Evolutionary conservation across 257 asterid species (phyloP).

Genomic region (Handroanthus guayacan): DNA sequence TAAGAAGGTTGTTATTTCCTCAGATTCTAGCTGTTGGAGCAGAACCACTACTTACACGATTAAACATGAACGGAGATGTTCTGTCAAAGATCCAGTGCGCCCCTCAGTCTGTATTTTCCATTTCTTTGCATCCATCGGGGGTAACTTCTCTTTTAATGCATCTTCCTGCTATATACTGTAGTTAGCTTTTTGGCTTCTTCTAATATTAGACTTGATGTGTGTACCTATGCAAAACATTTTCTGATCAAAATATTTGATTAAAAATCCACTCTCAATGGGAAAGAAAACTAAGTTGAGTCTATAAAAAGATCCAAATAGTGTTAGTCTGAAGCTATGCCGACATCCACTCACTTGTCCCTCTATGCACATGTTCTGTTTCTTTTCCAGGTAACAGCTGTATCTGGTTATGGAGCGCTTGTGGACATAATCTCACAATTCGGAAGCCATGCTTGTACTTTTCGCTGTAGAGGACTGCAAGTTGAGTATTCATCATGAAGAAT

Average conservation of each 20-base stretch:
- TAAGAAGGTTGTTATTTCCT: constrained; percentile 29
- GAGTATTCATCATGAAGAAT: constrained; percentile 11
- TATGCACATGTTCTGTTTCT: not conserved
- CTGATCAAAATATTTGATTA: not conserved
- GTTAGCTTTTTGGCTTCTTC: not conserved
- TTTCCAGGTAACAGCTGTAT: constrained; percentile 75
- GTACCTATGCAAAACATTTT: too few species aligned
- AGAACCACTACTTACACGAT: constrained; percentile 75
- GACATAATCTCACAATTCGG: constrained; percentile 93
- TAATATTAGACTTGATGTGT: constrained; percentile 6
- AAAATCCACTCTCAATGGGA: not conserved
- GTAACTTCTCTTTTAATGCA: constrained; percentile 50
- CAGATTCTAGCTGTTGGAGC: constrained; percentile 93
- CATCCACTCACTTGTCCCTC: constrained; percentile 4
- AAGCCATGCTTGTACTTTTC: constrained; percentile 87
- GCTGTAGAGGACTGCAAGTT: constrained; percentile 59
- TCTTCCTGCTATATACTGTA: constrained; percentile 10
- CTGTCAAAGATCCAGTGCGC: constrained; percentile 90
- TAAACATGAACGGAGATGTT: constrained; percentile 76
- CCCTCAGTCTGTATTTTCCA: constrained; percentile 78
- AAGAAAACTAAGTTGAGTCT: not conserved
- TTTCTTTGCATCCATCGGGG: constrained; percentile 84
- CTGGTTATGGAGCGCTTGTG: constrained; percentile 95
- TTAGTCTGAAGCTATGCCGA: not conserved
- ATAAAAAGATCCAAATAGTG: not conserved